Percentiles rank a stretch among this genome's conserved stretches.
Evolutionary conservation across 345 rosid genomes (phyloP).

Genomic region (Psidium guajava): DNA sequence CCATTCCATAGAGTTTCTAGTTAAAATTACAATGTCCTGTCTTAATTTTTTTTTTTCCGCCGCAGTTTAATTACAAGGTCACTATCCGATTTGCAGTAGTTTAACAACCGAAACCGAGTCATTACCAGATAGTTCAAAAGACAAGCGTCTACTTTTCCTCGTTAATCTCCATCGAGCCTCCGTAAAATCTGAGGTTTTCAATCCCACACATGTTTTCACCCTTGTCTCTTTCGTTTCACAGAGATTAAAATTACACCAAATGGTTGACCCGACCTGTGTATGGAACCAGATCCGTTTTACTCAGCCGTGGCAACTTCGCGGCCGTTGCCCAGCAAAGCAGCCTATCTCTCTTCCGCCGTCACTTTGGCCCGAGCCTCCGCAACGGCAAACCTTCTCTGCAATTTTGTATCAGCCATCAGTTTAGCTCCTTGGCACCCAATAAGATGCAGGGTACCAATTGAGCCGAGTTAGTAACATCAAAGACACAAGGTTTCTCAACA

Average conservation of each 20-base stretch:
- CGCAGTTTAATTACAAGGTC: neutral
- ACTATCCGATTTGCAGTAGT: neutral
- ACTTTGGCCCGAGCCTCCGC: neutral
- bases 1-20: fast-evolving
- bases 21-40: neutral
- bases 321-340: neutral
- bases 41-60: neutral
- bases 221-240: neutral
- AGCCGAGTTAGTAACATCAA: neutral
- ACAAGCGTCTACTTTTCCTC: neutral
- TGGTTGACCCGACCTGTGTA: neutral
- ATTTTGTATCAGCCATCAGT: neutral
- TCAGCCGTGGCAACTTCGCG: neutral
- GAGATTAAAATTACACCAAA: neutral
- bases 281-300: neutral
- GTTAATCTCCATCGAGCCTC: neutral
- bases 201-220: neutral
- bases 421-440: neutral
- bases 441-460: neutral
- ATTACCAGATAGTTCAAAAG: neutral
- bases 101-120: neutral
- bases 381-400: neutral
- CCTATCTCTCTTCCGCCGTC: fast-evolving
- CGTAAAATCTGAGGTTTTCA: neutral
- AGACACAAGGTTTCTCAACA: neutral